phyloP scores from a whole-genome alignment of 2,329 filamentous ascomycete genomes.

The Aspergillus costaricaensis region DNA sequence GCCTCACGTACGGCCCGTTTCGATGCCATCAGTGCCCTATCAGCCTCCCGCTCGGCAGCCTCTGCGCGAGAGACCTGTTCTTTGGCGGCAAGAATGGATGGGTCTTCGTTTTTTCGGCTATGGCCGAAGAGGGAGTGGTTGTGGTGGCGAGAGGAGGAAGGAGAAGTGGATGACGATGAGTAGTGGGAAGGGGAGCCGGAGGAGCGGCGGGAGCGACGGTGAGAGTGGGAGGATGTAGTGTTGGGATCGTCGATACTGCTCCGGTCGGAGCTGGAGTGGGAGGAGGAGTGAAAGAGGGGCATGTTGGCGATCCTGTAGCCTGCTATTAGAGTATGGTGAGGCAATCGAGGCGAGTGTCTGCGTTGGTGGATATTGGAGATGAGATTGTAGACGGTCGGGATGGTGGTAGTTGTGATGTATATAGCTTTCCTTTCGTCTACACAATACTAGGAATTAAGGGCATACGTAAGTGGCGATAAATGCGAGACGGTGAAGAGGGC shows the following conservation, averaged over 20 bases:
- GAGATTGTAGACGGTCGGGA: not conserved
- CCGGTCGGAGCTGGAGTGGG: slow-evolving; percentile 26
- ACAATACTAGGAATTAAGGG: no score
- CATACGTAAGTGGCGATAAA: not conserved
- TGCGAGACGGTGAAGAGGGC: not conserved
- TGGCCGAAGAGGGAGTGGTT: slow-evolving; percentile 33
- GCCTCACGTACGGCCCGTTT: slow-evolving; percentile 63
- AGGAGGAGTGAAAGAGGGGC: slow-evolving; percentile 28
- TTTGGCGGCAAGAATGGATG: slow-evolving; percentile 61
- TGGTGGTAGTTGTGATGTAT: not conserved
- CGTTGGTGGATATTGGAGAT: not conserved
- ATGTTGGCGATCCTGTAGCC: slow-evolving; percentile 12
- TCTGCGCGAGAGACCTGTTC: slow-evolving; percentile 66
- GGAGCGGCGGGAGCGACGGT: slow-evolving; percentile 30
- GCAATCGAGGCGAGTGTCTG: not conserved
- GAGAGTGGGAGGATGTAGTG: slow-evolving; percentile 23
- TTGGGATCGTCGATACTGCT: slow-evolving; percentile 21
- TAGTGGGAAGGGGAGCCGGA: slow-evolving; percentile 42
- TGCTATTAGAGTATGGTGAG: not conserved
- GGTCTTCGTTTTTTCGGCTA: slow-evolving; percentile 57
- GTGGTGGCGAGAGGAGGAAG: slow-evolving; percentile 11
- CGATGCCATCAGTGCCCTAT: slow-evolving; percentile 62
- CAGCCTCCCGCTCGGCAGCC: slow-evolving; percentile 64
- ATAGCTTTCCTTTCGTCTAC: not conserved
- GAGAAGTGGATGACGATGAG: slow-evolving; percentile 33